These are phyloP conservation scores for Linaria vulgaris DNA, from an alignment of 257 asterid genomes.

Conservation along the genomic window DNA sequence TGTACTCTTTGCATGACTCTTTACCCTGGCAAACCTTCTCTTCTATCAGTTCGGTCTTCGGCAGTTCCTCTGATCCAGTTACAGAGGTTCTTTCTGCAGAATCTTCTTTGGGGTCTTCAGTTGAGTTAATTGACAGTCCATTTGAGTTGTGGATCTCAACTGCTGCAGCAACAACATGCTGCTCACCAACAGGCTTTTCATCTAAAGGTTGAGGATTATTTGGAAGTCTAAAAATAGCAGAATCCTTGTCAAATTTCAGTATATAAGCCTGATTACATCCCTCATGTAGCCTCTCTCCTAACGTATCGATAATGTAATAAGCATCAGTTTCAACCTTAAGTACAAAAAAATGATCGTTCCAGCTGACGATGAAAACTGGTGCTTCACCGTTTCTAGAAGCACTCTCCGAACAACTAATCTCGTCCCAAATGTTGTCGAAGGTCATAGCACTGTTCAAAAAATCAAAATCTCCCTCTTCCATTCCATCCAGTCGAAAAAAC, in stretches of 20 bases:
- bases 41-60: constrained; percentile 43
- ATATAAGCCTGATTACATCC: constrained; percentile 93
- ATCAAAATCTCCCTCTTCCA: constrained; percentile 69
- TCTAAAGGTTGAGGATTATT: constrained; percentile 36
- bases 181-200: constrained; percentile 47
- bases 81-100: constrained; percentile 24
- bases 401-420: constrained; percentile 49
- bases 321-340: constrained; percentile 78
- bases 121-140: constrained; percentile 28
- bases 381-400: constrained; percentile 30
- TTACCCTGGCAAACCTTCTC: constrained; percentile 68
- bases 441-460: constrained; percentile 94
- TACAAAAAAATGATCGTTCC: constrained; percentile 95
- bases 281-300: constrained; percentile 89
- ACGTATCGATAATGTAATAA: constrained; percentile 79
- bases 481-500: constrained; percentile 73
- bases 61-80: constrained; percentile 36
- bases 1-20: constrained; percentile 83
- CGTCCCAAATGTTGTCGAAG: constrained; percentile 90
- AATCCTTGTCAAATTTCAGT: constrained; percentile 66
- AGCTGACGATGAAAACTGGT: constrained; percentile 77
- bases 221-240: constrained; percentile 54
- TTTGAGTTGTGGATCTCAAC: constrained; percentile 27
- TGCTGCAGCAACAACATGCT: constrained; percentile 31
- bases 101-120: constrained; percentile 23